Conservation (phyloP, 2,329 filamentous ascomycete genomes). For the Tolypocladium pustulatum region DNA sequence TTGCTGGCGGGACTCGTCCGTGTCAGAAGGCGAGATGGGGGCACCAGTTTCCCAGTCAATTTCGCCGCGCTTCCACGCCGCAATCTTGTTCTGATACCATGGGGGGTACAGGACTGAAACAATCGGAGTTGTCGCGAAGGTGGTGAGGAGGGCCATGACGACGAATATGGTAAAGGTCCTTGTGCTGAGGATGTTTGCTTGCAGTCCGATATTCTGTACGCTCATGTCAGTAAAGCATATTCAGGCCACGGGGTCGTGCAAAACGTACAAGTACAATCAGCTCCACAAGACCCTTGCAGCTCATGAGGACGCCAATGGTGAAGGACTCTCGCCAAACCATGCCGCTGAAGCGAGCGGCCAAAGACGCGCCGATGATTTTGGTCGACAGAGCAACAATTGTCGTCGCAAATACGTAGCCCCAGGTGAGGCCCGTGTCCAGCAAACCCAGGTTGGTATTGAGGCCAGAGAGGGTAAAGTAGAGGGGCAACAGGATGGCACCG, state of each 20-base stretch:
- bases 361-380: constrained; percentile 73
- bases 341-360: constrained; percentile 66
- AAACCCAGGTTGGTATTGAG: constrained; percentile 81
- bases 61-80: constrained; percentile 62
- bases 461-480: constrained; percentile 90
- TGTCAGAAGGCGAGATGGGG: constrained; percentile 5
- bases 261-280: constrained; percentile 75
- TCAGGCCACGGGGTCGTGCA: not conserved
- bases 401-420: constrained; percentile 82
- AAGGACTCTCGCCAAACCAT: constrained; percentile 86
- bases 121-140: constrained; percentile 72
- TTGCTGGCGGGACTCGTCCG: constrained; percentile 3
- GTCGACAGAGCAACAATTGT: constrained; percentile 72
- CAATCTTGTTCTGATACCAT: constrained; percentile 42
- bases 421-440: constrained; percentile 69
- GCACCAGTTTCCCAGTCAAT: constrained; percentile 64
- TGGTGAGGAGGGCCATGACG: constrained; percentile 84
- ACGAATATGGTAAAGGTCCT: constrained; percentile 90
- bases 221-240: not conserved
- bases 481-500: constrained; percentile 69
- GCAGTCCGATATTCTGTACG: constrained; percentile 57
- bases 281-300: constrained; percentile 91
- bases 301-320: constrained; percentile 85
- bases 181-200: constrained; percentile 69
- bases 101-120: constrained; percentile 65